Evolutionary conservation across 805 yeast genomes (phyloP).

Genomic region (Candida pseudoglaebosa): DNA sequence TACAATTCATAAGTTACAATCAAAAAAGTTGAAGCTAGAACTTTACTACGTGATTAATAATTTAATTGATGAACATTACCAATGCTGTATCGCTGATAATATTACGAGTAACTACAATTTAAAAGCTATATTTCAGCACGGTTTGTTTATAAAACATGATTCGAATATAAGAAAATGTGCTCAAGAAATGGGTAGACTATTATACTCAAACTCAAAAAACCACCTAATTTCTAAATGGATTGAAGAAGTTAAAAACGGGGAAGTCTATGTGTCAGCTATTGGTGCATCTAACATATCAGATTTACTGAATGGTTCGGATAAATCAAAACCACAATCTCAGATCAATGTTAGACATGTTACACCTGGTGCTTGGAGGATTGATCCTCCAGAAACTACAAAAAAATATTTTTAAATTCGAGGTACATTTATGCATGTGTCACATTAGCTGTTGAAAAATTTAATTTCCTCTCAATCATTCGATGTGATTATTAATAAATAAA

Average conservation of each 20-base stretch:
- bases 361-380: slow-evolving; percentile 16
- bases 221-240: slow-evolving; percentile 11
- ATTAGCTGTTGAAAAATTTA: too few relatives aligned
- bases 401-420: not conserved
- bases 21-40: slow-evolving; percentile 12
- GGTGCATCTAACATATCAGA: not conserved
- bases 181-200: slow-evolving; percentile 17
- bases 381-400: not conserved
- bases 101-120: slow-evolving; percentile 21
- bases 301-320: not conserved
- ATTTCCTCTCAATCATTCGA: too few relatives aligned
- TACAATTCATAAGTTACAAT: slow-evolving; percentile 24
- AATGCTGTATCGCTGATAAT: slow-evolving; percentile 35
- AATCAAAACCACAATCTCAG: not conserved
- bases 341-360: slow-evolving; percentile 9
- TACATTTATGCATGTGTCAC: not conserved
- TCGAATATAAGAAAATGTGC: slow-evolving; percentile 17
- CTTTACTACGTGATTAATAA: slow-evolving; percentile 23
- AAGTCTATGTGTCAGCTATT: slow-evolving; percentile 6
- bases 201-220: slow-evolving; percentile 11
- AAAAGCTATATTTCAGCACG: slow-evolving; percentile 30
- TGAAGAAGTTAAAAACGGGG: slow-evolving; percentile 12
- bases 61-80: slow-evolving; percentile 22
- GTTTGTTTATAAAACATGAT: slow-evolving; percentile 27
- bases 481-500: too few relatives aligned